These are phyloP conservation scores for Fraxinus excelsior DNA, from an alignment of 257 asterid species.

Conservation along the genomic window DNA sequence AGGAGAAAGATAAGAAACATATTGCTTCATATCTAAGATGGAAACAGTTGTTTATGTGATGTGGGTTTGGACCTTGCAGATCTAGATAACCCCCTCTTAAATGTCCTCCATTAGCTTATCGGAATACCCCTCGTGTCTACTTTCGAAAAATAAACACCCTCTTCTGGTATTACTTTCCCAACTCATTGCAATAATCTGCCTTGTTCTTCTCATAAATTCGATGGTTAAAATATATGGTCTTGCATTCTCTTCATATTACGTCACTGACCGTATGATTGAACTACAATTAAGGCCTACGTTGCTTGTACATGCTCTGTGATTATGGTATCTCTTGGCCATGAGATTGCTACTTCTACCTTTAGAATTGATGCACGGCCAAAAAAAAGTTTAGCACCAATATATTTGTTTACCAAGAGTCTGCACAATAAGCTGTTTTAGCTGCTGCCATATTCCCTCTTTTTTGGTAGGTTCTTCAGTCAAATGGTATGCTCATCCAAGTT, in stretches of 20 bases:
- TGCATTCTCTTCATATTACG: not conserved
- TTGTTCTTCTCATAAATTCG: not conserved
- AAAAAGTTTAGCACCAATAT: not conserved
- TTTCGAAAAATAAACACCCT: not conserved
- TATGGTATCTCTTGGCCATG: not conserved
- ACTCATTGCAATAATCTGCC: not conserved
- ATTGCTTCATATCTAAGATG: not conserved
- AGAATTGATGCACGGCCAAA: not conserved
- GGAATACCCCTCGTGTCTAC: not conserved
- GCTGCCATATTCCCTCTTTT: conserved; percentile 5
- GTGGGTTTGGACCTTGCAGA: not conserved
- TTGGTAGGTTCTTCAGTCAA: conserved; percentile 11
- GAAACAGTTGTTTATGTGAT: not conserved
- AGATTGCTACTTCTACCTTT: not conserved
- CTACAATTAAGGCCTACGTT: not conserved
- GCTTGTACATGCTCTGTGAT: not conserved
- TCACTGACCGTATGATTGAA: not conserved
- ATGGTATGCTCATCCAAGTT: conserved; percentile 12
- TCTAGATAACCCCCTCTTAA: not conserved
- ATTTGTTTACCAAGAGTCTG: not conserved
- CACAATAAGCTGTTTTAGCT: conserved; percentile 4
- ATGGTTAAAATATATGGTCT: not conserved
- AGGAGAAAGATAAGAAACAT: not conserved
- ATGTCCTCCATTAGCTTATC: not conserved
- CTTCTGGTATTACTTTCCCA: not conserved